Percentiles rank a stretch among this genome's conserved stretches.
Conservation (phyloP, 176 grass and related monocot species). For the Guadua angustifolia region DNA sequence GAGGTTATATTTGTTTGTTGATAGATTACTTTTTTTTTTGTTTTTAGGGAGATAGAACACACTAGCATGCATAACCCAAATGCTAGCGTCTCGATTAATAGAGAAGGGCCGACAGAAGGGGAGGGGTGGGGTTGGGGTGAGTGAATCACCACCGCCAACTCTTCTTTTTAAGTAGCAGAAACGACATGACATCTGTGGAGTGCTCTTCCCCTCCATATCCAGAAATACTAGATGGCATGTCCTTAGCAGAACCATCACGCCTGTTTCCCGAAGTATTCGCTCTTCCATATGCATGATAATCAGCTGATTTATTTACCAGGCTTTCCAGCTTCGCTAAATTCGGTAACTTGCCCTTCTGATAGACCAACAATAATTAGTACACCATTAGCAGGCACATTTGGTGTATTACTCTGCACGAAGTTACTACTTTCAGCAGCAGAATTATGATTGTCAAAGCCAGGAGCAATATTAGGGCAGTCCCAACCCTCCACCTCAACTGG, state of each 20-base stretch:
- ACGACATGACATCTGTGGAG: too few species aligned
- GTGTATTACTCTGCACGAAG: constrained; percentile 16
- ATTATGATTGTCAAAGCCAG: constrained; percentile 32
- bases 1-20: too few species aligned
- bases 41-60: too few species aligned
- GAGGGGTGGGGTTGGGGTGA: too few species aligned
- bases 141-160: too few species aligned
- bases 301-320: constrained; percentile 17
- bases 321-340: constrained; percentile 18
- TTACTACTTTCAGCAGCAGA: constrained; percentile 27
- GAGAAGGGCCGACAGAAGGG: too few species aligned
- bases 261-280: constrained; percentile 17
- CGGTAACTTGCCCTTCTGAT: constrained; percentile 44
- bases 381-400: constrained; percentile 33
- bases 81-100: too few species aligned
- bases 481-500: too few species aligned
- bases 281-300: constrained; percentile 46
- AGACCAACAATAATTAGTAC: constrained; percentile 5
- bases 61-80: too few species aligned
- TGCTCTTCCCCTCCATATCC: constrained; percentile 42
- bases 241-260: constrained; percentile 7
- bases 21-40: too few species aligned
- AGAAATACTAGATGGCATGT: constrained; percentile 23
- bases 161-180: too few species aligned
- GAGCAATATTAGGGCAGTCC: constrained; percentile 32